Evolutionary conservation across 441 rosid genomes (phyloP), one percentile per base, ranked within the genome.

Genomic region (Geranium incanum): DNA sequence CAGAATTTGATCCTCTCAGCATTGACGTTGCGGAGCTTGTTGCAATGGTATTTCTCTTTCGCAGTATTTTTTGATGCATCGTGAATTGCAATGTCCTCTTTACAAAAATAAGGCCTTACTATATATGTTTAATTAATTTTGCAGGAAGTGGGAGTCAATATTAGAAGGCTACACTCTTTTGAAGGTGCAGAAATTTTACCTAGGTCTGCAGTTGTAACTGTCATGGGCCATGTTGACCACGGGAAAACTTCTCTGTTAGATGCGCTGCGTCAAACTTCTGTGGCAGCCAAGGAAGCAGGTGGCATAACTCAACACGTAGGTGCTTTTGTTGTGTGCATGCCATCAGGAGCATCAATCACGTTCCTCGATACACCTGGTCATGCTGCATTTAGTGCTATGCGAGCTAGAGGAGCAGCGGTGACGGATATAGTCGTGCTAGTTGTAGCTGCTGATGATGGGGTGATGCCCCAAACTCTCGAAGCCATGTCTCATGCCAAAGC

Each of bases 251-350:
- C 96, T 68, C 87, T 92, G 77, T 78, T 92, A 19, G 97, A 95
- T 82, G 90, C 99, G 55, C 68, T 90, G 41, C 87, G 96, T 70
- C 86, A 87, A 82, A 90, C 97, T 41, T 88, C 96, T 5, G 90
- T 92, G 52, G 96, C 95, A 12, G 93, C 88, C 45, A 83, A 77
- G 80, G 97, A 95, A 90, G 97, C 99, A n/a, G 96, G 97, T 45
- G 99, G 97, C 79, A 95, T 95, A 85, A 95, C 99, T 69, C 99
- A 95, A 73, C 97, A 92, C 70, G 79, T 95, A 13, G 99, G 97
- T 73, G 99, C 96, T 45, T 95, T 95, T 73, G 87, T 90, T 65
- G 97, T 90, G 63, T 78, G 84, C 77, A 95, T 95, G 97, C 81
- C 87, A 0, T 88, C 89, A 12, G 94, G 80, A 77, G 87, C 85